Evolutionary conservation across 768 basidiomycete genomes (phyloP), one percentile per base, ranked within the genome.

Genomic region (Strobilomyces dryophilus): DNA sequence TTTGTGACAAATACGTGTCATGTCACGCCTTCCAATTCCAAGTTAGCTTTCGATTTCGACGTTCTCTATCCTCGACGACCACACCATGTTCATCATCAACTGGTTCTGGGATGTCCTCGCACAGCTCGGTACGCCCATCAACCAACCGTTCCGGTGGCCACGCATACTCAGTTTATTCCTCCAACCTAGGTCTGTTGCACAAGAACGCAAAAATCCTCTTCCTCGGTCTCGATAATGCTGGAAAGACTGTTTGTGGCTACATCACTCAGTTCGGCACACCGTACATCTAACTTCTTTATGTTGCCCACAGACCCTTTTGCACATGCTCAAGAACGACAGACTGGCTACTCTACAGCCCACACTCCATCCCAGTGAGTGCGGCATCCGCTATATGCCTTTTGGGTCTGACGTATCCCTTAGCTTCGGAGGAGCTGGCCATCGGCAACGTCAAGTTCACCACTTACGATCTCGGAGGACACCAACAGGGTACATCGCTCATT

Each of bases 181-280:
- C 32, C 37, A 49, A 17, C 34, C 39, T 58, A 95, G 93, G 93
- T 60, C 79, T 95, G 63, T 65, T 87, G 75, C 90, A 94, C 79
- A 97, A 99, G 88, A 98, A 97, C 69, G 97, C 97, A 60, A 99
- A 98, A 82, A 97, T 99, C 69, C 82, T 99, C 58, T 99, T 99
- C 85, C 83, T 99, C 48, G 97, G 97, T 58, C 82, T 98, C 51
- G 95, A 98, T 71, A 99, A 98, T 77, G 97, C 97, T 48, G 95
- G 97, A 68, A 99, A 98, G 82, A 98, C 97, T 55, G 95, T 97
- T 57, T 54, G 87, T 65, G 14, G 1, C 34, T 20, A 24, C 24
- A 1, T 27, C 55, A 20, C 53, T 53, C n/a, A 10, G 5, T 36
- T 29, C 51, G n/a, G 26, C 31, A 12, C 32, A 29, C 40, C 8